Percentiles rank a stretch among this genome's conserved stretches.
Conservation (phyloP, 306 rosid species). For the Coriaria nepalensis region DNA sequence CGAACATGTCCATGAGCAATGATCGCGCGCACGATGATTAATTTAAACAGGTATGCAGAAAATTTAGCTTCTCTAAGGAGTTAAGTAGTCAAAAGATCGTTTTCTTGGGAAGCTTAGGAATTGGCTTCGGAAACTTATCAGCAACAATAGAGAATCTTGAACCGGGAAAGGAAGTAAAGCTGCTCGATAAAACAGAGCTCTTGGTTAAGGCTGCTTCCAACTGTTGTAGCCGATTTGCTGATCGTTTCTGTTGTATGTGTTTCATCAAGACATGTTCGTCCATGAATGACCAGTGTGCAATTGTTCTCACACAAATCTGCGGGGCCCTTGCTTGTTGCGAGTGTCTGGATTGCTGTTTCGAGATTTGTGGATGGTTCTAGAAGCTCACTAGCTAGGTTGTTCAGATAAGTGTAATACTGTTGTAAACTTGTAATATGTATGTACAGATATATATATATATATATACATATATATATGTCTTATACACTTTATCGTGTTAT, state of each 20-base stretch:
- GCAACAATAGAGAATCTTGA: constrained; percentile 47
- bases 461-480: no score
- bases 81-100: constrained; percentile 21
- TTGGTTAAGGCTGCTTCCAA: constrained; percentile 50
- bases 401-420: no score
- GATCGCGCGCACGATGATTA: neutral
- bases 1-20: neutral
- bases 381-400: neutral
- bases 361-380: constrained; percentile 40
- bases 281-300: constrained; percentile 47
- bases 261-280: constrained; percentile 35
- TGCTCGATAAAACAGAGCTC: constrained; percentile 29
- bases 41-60: constrained; percentile 40
- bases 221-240: constrained; percentile 29
- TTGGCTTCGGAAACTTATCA: constrained; percentile 60
- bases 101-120: constrained; percentile 44
- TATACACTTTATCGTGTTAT: no score
- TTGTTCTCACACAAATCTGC: constrained; percentile 55
- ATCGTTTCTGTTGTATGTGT: constrained; percentile 63
- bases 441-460: no score
- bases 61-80: constrained; percentile 21
- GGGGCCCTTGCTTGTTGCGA: constrained; percentile 70
- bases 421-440: no score
- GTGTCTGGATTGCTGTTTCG: constrained; percentile 65
- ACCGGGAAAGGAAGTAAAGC: constrained; percentile 49